phyloP scores from a whole-genome alignment of 2,329 filamentous ascomycete genomes.

The Atkinsonella hypoxylon region DNA sequence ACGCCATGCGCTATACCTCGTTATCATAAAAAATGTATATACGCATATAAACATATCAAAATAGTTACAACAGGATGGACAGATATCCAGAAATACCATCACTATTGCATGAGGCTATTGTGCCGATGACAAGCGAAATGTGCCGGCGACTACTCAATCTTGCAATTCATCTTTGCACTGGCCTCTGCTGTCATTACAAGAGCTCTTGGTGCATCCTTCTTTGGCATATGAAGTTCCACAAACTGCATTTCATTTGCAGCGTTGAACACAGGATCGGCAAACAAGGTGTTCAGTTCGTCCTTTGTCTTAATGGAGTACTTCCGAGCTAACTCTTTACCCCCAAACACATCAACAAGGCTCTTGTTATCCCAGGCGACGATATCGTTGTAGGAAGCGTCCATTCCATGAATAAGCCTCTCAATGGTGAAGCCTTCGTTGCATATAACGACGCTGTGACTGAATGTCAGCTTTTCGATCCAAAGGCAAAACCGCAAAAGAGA shows the following conservation, averaged over 20 bases:
- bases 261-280: conserved; percentile 53
- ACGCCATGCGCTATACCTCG: too few relatives aligned
- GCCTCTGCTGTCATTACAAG: conserved; percentile 60
- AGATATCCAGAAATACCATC: too few relatives aligned
- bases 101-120: too few relatives aligned
- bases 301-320: conserved; percentile 59
- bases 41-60: too few relatives aligned
- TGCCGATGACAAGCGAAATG: too few relatives aligned
- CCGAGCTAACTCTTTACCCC: conserved; percentile 45
- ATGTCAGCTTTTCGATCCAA: neutral
- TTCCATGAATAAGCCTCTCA: conserved; percentile 78
- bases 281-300: conserved; percentile 52
- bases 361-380: conserved; percentile 64
- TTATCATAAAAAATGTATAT: too few relatives aligned
- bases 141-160: conserved; percentile 15
- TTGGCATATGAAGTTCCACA: conserved; percentile 73
- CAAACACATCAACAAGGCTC: conserved; percentile 55
- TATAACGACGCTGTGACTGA: conserved; percentile 54
- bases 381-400: conserved; percentile 71
- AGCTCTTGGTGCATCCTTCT: conserved; percentile 61
- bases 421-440: conserved; percentile 87
- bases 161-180: conserved; percentile 55
- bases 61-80: too few relatives aligned
- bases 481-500: neutral
- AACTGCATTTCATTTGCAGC: conserved; percentile 47